phyloP scores from a whole-genome alignment of 441 rosid species.

The Cnidoscolus chayamansa region DNA sequence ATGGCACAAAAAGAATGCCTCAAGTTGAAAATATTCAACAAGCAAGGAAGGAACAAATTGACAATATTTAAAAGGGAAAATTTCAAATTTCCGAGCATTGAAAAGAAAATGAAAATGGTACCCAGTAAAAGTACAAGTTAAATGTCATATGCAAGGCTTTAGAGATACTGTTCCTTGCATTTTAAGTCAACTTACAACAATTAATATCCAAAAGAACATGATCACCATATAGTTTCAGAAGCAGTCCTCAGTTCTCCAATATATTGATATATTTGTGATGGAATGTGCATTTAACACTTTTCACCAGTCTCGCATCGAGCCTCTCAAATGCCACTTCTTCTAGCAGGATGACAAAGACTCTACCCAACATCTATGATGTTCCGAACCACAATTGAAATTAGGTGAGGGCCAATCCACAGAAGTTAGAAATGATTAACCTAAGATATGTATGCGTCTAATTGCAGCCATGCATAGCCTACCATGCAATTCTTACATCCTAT shows the following conservation, averaged over 20 bases:
- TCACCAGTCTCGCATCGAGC: not conserved
- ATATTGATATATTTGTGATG: not conserved
- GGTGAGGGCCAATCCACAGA: not conserved
- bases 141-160: not conserved
- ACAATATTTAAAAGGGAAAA: not conserved
- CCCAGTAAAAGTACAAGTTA: not conserved
- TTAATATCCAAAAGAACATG: not conserved
- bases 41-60: not conserved
- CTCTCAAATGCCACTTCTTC: not conserved
- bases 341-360: not conserved
- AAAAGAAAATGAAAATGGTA: not conserved
- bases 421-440: not conserved
- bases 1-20: not conserved
- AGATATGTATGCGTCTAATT: not conserved
- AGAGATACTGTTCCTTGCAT: not conserved
- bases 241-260: not conserved
- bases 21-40: not conserved
- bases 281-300: not conserved
- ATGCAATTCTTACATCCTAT: not conserved
- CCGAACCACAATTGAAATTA: not conserved
- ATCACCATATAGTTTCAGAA: not conserved
- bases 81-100: not conserved
- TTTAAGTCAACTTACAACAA: not conserved
- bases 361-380: not conserved
- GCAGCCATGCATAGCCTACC: not conserved